These are phyloP conservation scores for Toxicodendron radicans DNA, from an alignment of 345 rosid species.

Conservation along the genomic window DNA sequence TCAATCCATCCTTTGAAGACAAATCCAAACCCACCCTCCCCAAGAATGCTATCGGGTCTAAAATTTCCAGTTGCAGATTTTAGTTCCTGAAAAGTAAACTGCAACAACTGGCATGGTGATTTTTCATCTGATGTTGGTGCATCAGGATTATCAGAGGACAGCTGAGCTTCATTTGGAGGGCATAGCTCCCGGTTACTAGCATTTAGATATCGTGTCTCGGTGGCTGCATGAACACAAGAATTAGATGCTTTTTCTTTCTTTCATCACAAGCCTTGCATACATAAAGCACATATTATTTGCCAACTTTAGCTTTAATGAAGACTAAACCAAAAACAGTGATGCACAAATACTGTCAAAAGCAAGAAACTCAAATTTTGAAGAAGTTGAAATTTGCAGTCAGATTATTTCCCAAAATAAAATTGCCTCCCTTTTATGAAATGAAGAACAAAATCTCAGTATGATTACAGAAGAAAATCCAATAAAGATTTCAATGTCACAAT, in stretches of 20 bases:
- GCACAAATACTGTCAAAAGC: neutral
- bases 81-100: slow-evolving; percentile 69
- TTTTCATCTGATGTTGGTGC: slow-evolving; percentile 33
- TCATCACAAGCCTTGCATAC: slow-evolving; percentile 3
- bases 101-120: slow-evolving; percentile 53
- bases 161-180: slow-evolving; percentile 54
- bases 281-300: neutral
- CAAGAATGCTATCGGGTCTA: slow-evolving; percentile 83
- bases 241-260: slow-evolving; percentile 3
- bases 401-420: neutral
- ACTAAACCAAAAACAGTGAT: neutral
- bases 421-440: neutral
- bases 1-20: slow-evolving; percentile 87
- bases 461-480: neutral
- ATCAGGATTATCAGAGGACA: slow-evolving; percentile 48
- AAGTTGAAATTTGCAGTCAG: neutral
- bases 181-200: slow-evolving; percentile 72
- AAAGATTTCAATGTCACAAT: neutral
- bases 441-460: neutral
- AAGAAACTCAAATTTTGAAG: neutral
- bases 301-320: slow-evolving; percentile 10
- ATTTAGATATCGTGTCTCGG: slow-evolving; percentile 68
- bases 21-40: slow-evolving; percentile 86
- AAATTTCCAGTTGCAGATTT: slow-evolving; percentile 82
- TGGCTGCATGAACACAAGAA: slow-evolving; percentile 40